phyloP scores from a whole-genome alignment of 345 rosid genomes.

The Syzygium grande region DNA sequence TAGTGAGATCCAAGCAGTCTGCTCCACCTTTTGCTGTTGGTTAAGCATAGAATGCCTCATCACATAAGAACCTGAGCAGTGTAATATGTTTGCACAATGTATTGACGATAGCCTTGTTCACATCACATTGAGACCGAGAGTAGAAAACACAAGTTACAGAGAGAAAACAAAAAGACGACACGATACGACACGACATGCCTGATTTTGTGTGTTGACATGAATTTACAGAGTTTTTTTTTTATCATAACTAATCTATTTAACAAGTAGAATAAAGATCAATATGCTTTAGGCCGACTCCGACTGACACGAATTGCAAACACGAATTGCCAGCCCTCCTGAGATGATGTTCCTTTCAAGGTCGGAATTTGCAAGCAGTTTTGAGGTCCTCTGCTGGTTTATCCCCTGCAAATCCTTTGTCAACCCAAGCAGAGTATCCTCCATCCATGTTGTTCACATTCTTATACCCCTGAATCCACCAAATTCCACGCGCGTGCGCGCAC shows the following conservation, averaged over 20 bases:
- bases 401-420: constrained; percentile 29
- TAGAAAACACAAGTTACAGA: not conserved
- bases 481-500: not conserved
- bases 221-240: not conserved
- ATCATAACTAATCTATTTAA: not conserved
- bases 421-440: constrained; percentile 49
- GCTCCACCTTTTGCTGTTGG: not conserved
- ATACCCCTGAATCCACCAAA: constrained; percentile 19
- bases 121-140: not conserved
- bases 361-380: constrained; percentile 38
- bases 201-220: not conserved
- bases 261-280: not conserved
- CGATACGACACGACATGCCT: not conserved
- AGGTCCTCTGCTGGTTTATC: constrained; percentile 33
- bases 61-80: not conserved
- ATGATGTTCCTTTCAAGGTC: constrained; percentile 1
- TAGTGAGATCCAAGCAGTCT: no score
- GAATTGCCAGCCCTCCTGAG: not conserved
- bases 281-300: not conserved
- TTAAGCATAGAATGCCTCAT: not conserved
- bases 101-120: not conserved
- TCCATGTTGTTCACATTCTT: constrained; percentile 33
- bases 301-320: not conserved
- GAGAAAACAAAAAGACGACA: accelerated
- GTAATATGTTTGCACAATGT: not conserved